Percentiles rank a stretch among this genome's conserved stretches.
Evolutionary conservation across 306 rosid species (phyloP).

Genomic region (Pyrus betulifolia): DNA sequence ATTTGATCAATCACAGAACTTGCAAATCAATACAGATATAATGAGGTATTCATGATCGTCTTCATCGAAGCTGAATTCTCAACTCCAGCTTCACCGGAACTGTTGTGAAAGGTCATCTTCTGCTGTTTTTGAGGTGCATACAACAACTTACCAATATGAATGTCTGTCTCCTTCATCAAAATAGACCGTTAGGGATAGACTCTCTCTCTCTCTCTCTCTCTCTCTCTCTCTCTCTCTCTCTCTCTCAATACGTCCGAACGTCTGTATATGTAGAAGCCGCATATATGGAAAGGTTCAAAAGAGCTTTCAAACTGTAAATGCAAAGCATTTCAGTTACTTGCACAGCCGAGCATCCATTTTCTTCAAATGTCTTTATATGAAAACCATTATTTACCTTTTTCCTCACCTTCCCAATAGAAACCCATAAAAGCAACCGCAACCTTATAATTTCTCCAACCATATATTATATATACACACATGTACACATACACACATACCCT

Average conservation of each 20-base stretch:
- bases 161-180: slow-evolving; percentile 10
- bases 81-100: neutral
- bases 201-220: slow-evolving; percentile 5
- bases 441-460: slow-evolving; percentile 23
- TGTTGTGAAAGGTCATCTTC: slow-evolving; percentile 10
- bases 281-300: slow-evolving; percentile 42
- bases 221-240: neutral
- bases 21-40: neutral
- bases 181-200: slow-evolving; percentile 30
- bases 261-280: slow-evolving; percentile 11
- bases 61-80: slow-evolving; percentile 9
- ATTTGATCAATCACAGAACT: neutral
- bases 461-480: too few relatives aligned
- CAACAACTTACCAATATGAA: neutral
- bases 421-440: slow-evolving; percentile 39
- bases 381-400: slow-evolving; percentile 62
- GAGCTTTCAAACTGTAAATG: slow-evolving; percentile 52
- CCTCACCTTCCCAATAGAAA: slow-evolving; percentile 48
- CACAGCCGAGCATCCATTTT: slow-evolving; percentile 35
- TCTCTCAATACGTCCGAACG: neutral
- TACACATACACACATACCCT: slow-evolving; percentile 13
- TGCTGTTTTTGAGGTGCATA: slow-evolving; percentile 21
- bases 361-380: slow-evolving; percentile 50
- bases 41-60: neutral
- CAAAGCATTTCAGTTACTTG: slow-evolving; percentile 42